phyloP scores from a whole-genome alignment of 1,139 yeast species.

The Scheffersomyces titani region DNA sequence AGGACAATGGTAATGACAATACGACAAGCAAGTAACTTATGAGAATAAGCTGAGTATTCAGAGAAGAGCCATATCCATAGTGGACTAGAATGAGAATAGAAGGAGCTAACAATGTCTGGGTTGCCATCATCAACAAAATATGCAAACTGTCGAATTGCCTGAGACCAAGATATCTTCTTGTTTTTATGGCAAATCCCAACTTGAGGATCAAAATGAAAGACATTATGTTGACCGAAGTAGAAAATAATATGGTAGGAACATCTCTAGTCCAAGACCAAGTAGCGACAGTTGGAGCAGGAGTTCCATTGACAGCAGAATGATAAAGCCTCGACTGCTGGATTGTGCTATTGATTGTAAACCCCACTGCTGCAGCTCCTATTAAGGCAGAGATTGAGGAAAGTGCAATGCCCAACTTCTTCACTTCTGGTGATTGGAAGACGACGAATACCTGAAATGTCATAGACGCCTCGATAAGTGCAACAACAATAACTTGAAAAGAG shows the following conservation, averaged over 20 bases:
- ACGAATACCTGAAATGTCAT: conserved; percentile 69
- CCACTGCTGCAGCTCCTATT: conserved; percentile 53
- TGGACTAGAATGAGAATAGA: conserved; percentile 62
- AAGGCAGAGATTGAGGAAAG: conserved; percentile 41
- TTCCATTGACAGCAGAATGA: conserved; percentile 10
- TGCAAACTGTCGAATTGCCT: conserved; percentile 82
- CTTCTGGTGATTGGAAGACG: conserved; percentile 61
- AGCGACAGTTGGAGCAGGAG: not conserved
- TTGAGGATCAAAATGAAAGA: conserved; percentile 62
- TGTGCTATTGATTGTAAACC: conserved; percentile 49
- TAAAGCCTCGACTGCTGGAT: conserved; percentile 15
- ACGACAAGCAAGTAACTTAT: conserved; percentile 41
- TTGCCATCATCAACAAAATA: conserved; percentile 72
- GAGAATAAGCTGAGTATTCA: conserved; percentile 17
- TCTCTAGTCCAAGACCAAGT: conserved; percentile 34
- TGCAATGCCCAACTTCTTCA: conserved; percentile 34
- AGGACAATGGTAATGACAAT: conserved; percentile 74
- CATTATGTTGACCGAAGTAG: conserved; percentile 66
- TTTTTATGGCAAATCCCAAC: conserved; percentile 63
- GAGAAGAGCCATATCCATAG: conserved; percentile 24
- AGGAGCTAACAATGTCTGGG: conserved; percentile 84
- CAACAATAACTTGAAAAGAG: conserved; percentile 58
- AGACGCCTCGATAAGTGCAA: conserved; percentile 61
- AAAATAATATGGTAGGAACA: conserved; percentile 62
- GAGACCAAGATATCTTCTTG: conserved; percentile 75